A percentile compares a stretch with the other conserved stretches of the same genome.
These are phyloP conservation scores for Phytophthora pluvialis DNA, from an alignment of 352 stramenopile genomes.

Conservation along the genomic window DNA sequence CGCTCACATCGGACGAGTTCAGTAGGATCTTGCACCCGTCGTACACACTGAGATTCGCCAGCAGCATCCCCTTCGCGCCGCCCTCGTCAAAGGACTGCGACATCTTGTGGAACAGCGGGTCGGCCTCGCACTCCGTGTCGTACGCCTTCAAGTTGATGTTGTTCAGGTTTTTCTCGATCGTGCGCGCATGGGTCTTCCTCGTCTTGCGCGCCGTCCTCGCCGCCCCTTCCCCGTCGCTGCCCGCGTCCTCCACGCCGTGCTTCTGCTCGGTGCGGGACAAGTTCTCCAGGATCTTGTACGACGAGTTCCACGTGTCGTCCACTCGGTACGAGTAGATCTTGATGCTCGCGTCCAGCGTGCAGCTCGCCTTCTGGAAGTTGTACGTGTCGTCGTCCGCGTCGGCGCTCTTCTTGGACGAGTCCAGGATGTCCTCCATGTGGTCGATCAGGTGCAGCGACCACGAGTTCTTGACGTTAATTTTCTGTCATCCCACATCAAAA, in stretches of 20 bases:
- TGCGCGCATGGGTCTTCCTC: constrained; percentile 59
- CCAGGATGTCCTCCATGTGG: constrained; percentile 96
- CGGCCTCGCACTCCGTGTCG: constrained; percentile 88
- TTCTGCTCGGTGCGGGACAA: constrained; percentile 90
- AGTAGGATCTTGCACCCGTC: constrained; percentile 88
- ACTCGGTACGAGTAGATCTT: constrained; percentile 99
- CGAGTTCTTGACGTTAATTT: constrained; percentile 98
- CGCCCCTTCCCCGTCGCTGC: constrained; percentile 37
- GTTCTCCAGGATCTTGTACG: constrained; percentile 98
- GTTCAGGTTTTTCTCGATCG: constrained; percentile 89
- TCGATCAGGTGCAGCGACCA: constrained; percentile 98
- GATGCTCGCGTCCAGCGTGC: constrained; percentile 97
- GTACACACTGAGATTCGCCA: constrained; percentile 92
- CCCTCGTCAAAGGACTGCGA: constrained; percentile 93
- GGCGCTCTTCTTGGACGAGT: constrained; percentile 48
- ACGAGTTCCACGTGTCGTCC: constrained; percentile 97
- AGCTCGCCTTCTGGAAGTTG: constrained; percentile 98
- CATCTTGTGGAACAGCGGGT: constrained; percentile 95
- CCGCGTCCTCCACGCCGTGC: constrained; percentile 37
- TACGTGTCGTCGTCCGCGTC: constrained; percentile 66
- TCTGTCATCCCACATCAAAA: constrained; percentile 55
- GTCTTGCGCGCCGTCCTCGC: constrained; percentile 48
- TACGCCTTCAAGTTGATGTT: constrained; percentile 90
- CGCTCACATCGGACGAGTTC: constrained; percentile 76
- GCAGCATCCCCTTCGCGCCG: constrained; percentile 91